Evolutionary conservation across 2,329 filamentous ascomycete species (phyloP).

Genomic region (Pseudogymnoascus sp.): DNA sequence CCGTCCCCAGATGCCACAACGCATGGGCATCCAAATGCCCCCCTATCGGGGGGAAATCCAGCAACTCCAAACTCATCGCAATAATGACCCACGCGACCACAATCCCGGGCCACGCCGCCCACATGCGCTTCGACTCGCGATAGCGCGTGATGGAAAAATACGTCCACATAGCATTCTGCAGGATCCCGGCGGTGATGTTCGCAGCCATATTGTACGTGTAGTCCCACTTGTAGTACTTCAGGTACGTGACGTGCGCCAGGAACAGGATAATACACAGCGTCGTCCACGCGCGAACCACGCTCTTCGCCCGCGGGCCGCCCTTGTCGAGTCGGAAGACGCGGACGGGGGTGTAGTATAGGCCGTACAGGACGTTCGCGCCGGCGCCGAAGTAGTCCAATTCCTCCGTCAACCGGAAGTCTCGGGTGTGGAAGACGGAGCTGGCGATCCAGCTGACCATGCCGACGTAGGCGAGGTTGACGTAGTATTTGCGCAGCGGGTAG

Average conservation of each 20-base stretch:
- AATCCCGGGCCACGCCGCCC: slow-evolving; percentile 84
- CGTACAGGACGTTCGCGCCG: slow-evolving; percentile 82
- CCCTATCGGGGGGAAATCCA: slow-evolving; percentile 83
- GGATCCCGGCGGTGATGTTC: slow-evolving; percentile 73
- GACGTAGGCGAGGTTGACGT: slow-evolving; percentile 70
- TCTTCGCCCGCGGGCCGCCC: slow-evolving; percentile 30
- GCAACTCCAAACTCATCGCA: slow-evolving; percentile 90
- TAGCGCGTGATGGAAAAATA: slow-evolving; percentile 75
- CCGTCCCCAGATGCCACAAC: slow-evolving; percentile 91
- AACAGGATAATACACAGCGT: slow-evolving; percentile 65
- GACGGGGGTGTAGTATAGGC: slow-evolving; percentile 76
- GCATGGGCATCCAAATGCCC: slow-evolving; percentile 88
- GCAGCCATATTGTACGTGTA: slow-evolving; percentile 98
- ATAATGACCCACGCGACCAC: slow-evolving; percentile 87
- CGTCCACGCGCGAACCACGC: slow-evolving; percentile 67
- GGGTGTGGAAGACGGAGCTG: slow-evolving; percentile 84
- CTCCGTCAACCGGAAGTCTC: slow-evolving; percentile 81
- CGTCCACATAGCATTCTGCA: slow-evolving; percentile 79
- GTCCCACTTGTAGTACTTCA: slow-evolving; percentile 82
- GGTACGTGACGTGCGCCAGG: slow-evolving; percentile 68
- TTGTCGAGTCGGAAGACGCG: slow-evolving; percentile 77
- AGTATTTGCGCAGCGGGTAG: slow-evolving; percentile 75
- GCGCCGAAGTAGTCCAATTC: slow-evolving; percentile 95
- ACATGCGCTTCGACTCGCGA: slow-evolving; percentile 59
- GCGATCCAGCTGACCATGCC: slow-evolving; percentile 80